Conservation (phyloP, 257 asterid genomes). For the Jaltomata sinuosa region DNA sequence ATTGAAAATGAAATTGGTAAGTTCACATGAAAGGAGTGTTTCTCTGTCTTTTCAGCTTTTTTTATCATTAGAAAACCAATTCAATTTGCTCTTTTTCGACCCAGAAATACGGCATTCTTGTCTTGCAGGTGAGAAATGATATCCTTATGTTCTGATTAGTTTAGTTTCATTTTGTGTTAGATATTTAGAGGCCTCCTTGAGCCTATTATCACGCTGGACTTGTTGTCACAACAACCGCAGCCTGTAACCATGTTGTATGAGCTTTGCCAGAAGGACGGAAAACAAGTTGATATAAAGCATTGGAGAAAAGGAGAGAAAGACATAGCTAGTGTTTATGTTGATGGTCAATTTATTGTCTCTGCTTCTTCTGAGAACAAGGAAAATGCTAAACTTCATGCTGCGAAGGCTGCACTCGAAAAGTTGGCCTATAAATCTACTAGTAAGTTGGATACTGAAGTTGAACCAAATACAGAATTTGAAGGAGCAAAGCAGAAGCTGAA, state of each 20-base stretch:
- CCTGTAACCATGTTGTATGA: constrained; percentile 71
- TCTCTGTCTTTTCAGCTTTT: not conserved
- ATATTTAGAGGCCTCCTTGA: constrained; percentile 42
- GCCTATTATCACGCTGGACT: constrained; percentile 53
- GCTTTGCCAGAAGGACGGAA: constrained; percentile 62
- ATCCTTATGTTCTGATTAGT: not conserved
- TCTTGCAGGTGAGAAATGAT: not conserved
- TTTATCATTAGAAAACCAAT: not conserved
- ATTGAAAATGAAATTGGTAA: not conserved
- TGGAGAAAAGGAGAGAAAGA: constrained; percentile 34
- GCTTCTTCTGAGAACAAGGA: constrained; percentile 61
- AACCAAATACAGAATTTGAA: constrained; percentile 33
- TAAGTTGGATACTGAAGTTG: constrained; percentile 5
- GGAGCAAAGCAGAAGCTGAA: constrained; percentile 62
- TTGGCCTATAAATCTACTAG: constrained; percentile 11
- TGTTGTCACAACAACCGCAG: constrained; percentile 58
- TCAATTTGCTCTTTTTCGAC: not conserved
- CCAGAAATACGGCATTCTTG: not conserved
- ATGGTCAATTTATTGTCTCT: constrained; percentile 46
- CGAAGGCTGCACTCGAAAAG: constrained; percentile 51
- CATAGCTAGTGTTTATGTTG: constrained; percentile 46
- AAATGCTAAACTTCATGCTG: constrained; percentile 70
- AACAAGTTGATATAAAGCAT: constrained; percentile 33
- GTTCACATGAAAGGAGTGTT: not conserved
- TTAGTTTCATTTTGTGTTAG: constrained; percentile 22